A percentile compares a stretch with the other conserved stretches of the same genome.
phyloP scores from a whole-genome alignment of 306 rosid genomes.

The Vigna nakashimae region DNA sequence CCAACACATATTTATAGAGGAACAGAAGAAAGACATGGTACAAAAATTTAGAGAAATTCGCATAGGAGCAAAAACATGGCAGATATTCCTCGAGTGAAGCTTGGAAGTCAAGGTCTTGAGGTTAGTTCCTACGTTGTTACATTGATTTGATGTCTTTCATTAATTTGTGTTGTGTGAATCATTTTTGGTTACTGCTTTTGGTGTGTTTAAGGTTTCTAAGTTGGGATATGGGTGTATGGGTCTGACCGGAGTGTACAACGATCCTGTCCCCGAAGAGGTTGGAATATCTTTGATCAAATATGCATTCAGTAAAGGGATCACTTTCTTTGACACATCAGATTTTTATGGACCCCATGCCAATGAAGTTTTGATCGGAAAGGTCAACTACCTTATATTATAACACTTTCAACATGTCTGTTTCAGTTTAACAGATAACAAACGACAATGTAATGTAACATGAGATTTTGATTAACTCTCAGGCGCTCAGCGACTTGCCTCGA shows the following conservation, averaged over 20 bases:
- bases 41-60: not conserved
- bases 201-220: constrained; percentile 65
- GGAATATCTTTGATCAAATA: constrained; percentile 65
- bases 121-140: not conserved
- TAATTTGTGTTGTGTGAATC: not conserved
- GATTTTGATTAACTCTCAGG: constrained; percentile 49
- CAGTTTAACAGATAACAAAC: not conserved
- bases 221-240: constrained; percentile 87
- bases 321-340: constrained; percentile 84
- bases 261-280: constrained; percentile 64
- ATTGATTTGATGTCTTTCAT: not conserved
- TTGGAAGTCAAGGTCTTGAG: constrained; percentile 42
- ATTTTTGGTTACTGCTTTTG: not conserved
- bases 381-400: not conserved
- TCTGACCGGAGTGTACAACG: constrained; percentile 62
- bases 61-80: constrained; percentile 42
- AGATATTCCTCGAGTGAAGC: constrained; percentile 43
- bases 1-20: too few species aligned
- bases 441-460: not conserved
- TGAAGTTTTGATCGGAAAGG: constrained; percentile 84
- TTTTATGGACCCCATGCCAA: constrained; percentile 63
- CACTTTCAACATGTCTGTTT: not conserved
- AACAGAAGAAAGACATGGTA: too few species aligned
- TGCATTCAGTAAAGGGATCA: constrained; percentile 73
- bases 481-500: constrained; percentile 70